Percentiles rank a stretch among this genome's conserved stretches.
These are phyloP conservation scores for Aspergillus caelatus DNA, from an alignment of 2,329 filamentous ascomycete species.

Conservation along the genomic window DNA sequence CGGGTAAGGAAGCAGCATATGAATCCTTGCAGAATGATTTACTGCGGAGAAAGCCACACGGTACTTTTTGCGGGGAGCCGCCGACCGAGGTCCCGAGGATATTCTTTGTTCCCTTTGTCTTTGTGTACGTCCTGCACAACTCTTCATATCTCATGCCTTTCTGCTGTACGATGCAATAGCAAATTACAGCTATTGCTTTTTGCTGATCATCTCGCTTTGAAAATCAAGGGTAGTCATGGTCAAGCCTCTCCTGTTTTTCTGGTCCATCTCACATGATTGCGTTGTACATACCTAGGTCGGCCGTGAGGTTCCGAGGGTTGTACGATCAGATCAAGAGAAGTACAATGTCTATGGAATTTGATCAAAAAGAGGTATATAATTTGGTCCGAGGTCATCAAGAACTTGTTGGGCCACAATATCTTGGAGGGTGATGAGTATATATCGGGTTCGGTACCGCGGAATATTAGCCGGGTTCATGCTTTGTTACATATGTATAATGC, in stretches of 20 bases:
- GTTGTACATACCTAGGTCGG: neutral
- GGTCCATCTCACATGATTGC: neutral
- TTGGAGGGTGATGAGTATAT: no score
- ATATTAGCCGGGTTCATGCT: no score
- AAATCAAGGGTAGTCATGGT: neutral
- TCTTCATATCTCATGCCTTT: neutral
- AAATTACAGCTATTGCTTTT: neutral
- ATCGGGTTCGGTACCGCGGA: no score
- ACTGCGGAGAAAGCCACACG: conserved; percentile 11
- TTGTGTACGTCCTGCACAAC: neutral
- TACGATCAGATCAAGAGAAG: neutral
- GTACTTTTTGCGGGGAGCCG: conserved; percentile 28
- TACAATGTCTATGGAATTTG: neutral
- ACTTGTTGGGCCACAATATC: neutral
- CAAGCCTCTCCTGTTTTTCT: neutral
- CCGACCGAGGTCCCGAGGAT: conserved; percentile 39
- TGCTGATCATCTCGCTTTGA: neutral
- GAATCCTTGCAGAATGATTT: neutral
- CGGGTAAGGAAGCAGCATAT: conserved; percentile 6
- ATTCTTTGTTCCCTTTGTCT: neutral
- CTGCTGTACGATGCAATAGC: neutral
- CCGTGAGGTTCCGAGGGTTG: neutral
- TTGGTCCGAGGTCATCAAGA: neutral
- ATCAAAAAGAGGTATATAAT: neutral
- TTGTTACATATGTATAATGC: no score